Base-by-base conservation (phyloP, 1,284 basidiomycete genomes). In the Pascua guehoae region DNA sequence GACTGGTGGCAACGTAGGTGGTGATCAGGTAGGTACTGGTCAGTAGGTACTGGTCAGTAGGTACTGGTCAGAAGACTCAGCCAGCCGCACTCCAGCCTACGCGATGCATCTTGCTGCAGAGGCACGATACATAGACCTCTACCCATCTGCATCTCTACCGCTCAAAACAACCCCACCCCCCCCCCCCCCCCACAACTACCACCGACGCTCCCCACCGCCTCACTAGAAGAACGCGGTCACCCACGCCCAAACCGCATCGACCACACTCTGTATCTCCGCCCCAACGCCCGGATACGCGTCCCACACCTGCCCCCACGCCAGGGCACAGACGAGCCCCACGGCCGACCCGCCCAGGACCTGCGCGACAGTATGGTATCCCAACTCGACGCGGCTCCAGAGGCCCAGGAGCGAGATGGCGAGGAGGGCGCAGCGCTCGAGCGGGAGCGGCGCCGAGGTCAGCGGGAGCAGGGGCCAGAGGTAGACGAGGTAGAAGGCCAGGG, bases 351-450 rank as follows among this genome's bases (percentile, higher is more conserved):
- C 88, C 7, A 79, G 66, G 8, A 91, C 86, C 66, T 93, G 90
- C 0, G 80, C 74, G 79, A 80, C 82, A 1, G 88, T 90, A 75
- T 94, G 90, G 70, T 92, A 86, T 0, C 89, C 88, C 17, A 93
- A 79, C 84, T 85, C 85, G 43, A 90, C 82, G 47, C 91, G 79
- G 17, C 88, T 90, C 64, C 83, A 76, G 2, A 86, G 17, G 83
- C 83, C 82, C 81, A 86, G 5, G 0, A 49, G 53, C 59, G 66
- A 63, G 51, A 58, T 12, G 12, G 41, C 12, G 15, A 17, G 9
- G 12, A 56, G 37, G 39, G 51, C 52, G 5, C 11, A 11, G 1
- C 50, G 39, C 46, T 62, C 56, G 84, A 83, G 5, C 85, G 61
- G 14, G 80, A 75, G 41, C 4, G 83, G 37, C 1, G 81, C 54